These are phyloP conservation scores for Aspergillus kassunensis DNA, from an alignment of 495 filamentous ascomycete genomes.

Conservation along the genomic window DNA sequence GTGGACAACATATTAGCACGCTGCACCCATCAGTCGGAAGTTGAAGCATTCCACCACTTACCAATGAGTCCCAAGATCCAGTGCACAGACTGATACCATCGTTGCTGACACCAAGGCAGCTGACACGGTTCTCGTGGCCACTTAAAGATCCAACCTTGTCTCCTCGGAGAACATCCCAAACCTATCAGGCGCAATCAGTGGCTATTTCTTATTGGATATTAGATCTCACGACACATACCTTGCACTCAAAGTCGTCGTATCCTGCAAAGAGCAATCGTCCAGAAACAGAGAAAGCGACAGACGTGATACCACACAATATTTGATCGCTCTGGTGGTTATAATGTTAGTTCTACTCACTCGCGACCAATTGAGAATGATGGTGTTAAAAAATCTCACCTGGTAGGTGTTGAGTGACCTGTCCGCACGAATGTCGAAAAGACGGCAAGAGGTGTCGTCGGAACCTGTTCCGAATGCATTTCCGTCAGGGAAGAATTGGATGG, in stretches of 20 bases:
- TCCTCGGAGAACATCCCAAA: slow-evolving; percentile 95
- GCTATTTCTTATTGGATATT: background rate
- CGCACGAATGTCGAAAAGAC: slow-evolving; percentile 95
- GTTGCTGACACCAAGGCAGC: slow-evolving; percentile 96
- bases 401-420: slow-evolving; percentile 96
- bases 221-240: slow-evolving; percentile 56
- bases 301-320: slow-evolving; percentile 96
- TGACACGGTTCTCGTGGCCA: slow-evolving; percentile 97
- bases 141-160: slow-evolving; percentile 95
- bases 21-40: background rate
- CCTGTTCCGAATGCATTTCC: slow-evolving; percentile 98
- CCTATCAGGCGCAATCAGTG: slow-evolving; percentile 47
- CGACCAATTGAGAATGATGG: background rate
- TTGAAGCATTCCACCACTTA: slow-evolving; percentile 48
- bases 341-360: slow-evolving; percentile 7
- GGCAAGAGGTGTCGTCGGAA: slow-evolving; percentile 96
- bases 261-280: slow-evolving; percentile 93
- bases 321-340: slow-evolving; percentile 72
- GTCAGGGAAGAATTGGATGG: slow-evolving; percentile 98
- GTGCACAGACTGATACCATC: slow-evolving; percentile 99
- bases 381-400: slow-evolving; percentile 57
- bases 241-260: slow-evolving; percentile 99
- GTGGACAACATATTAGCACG: slow-evolving; percentile 16
- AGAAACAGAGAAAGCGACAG: slow-evolving; percentile 96
- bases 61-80: slow-evolving; percentile 98